Evolutionary conservation across 257 asterid genomes (phyloP).

Genomic region (Solanum okadae): DNA sequence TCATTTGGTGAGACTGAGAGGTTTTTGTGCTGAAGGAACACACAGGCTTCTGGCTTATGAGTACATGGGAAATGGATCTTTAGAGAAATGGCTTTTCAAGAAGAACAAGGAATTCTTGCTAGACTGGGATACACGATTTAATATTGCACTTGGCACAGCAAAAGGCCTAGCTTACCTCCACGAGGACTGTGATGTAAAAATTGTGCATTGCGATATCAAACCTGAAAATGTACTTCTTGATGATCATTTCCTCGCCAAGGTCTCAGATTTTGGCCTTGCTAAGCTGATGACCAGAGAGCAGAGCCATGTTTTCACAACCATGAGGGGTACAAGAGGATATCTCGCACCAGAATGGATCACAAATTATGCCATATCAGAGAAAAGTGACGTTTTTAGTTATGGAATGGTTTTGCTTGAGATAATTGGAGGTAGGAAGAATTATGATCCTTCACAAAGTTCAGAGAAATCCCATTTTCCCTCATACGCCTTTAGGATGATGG

Average conservation of each 20-base stretch:
- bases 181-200: slow-evolving; percentile 78
- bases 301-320: slow-evolving; percentile 72
- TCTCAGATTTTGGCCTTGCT: slow-evolving; percentile 82
- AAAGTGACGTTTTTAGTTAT: slow-evolving; percentile 85
- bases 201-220: slow-evolving; percentile 80
- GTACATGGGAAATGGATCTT: slow-evolving; percentile 82
- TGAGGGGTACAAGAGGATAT: slow-evolving; percentile 89
- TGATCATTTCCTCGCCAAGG: slow-evolving; percentile 61
- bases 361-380: slow-evolving; percentile 86
- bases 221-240: slow-evolving; percentile 88
- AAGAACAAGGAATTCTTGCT: slow-evolving; percentile 49
- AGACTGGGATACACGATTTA: slow-evolving; percentile 71
- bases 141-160: slow-evolving; percentile 77
- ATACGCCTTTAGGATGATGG: slow-evolving; percentile 76
- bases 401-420: slow-evolving; percentile 94
- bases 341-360: slow-evolving; percentile 99
- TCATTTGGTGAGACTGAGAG: slow-evolving; percentile 75
- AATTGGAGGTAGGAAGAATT: slow-evolving; percentile 78
- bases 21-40: slow-evolving; percentile 85
- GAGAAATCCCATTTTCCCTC: slow-evolving; percentile 82
- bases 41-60: slow-evolving; percentile 89
- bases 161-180: slow-evolving; percentile 84
- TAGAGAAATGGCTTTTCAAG: slow-evolving; percentile 82
- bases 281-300: slow-evolving; percentile 88
- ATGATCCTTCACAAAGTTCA: slow-evolving; percentile 45